Evolutionary conservation across 179 eudicot species (phyloP).

Genomic region (Heliamphora pulchella): DNA sequence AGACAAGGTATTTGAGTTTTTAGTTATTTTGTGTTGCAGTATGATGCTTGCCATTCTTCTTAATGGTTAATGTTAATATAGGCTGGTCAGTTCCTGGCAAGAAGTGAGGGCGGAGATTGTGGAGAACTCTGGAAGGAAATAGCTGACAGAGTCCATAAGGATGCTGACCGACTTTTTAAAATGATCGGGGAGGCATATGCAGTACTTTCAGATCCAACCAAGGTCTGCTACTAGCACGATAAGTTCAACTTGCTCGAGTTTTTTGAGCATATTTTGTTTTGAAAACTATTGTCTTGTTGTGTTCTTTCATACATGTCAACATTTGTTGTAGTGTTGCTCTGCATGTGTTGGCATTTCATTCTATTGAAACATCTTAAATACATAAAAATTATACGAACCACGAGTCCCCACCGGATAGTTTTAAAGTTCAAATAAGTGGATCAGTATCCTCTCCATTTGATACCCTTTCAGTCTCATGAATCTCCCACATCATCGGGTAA

Average conservation of each 20-base stretch:
- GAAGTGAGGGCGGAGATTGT: constrained; percentile 5
- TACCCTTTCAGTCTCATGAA: not conserved
- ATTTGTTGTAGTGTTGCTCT: not conserved
- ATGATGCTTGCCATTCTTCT: not conserved
- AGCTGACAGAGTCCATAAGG: constrained; percentile 54
- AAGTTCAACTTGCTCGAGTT: not conserved
- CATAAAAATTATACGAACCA: too few relatives aligned
- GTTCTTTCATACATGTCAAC: not conserved
- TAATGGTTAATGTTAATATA: not conserved
- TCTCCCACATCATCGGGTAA: too few relatives aligned
- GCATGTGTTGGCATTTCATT: not conserved
- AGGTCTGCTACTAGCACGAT: constrained; percentile 36
- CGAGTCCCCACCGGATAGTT: too few relatives aligned
- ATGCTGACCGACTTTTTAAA: constrained; percentile 86
- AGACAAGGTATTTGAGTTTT: constrained; percentile 54
- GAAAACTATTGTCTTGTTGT: not conserved
- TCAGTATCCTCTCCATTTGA: too few relatives aligned
- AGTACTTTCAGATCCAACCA: constrained; percentile 76
- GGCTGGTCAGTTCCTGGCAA: constrained; percentile 13
- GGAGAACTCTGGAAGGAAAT: constrained; percentile 69
- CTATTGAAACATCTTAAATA: not conserved
- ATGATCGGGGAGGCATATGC: constrained; percentile 93
- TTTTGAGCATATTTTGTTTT: not conserved
- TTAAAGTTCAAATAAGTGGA: too few relatives aligned
- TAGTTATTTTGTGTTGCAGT: not conserved